A percentile compares a stretch with the other conserved stretches of the same genome.
Evolutionary conservation across 2,329 filamentous ascomycete species (phyloP).

Genomic region (Phaeophleospora eucalypticola): DNA sequence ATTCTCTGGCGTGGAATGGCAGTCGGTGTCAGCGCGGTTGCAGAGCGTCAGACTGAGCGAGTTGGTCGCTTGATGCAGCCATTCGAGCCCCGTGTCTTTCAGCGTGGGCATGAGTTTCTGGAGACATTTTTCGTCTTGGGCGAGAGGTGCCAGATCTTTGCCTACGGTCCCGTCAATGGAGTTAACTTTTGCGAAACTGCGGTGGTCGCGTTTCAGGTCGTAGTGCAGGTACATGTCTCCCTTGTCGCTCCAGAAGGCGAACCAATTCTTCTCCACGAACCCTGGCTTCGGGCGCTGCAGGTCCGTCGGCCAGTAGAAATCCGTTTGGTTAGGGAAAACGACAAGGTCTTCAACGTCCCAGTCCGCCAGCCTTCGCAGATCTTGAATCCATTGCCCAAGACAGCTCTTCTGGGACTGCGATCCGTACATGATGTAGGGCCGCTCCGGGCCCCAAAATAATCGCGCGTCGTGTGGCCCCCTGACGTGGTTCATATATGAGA

Average conservation of each 20-base stretch:
- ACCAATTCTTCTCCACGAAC: slow-evolving; percentile 57
- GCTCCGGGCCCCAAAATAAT: slow-evolving; percentile 50
- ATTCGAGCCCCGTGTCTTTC: slow-evolving; percentile 33
- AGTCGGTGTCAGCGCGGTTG: slow-evolving; percentile 42
- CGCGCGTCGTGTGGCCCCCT: slow-evolving; percentile 55
- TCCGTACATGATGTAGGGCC: slow-evolving; percentile 50
- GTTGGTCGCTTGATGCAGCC: slow-evolving; percentile 58
- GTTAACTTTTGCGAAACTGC: slow-evolving; percentile 43
- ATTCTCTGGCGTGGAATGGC: slow-evolving; percentile 42
- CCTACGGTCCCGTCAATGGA: slow-evolving; percentile 42
- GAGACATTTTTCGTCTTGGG: slow-evolving; percentile 39
- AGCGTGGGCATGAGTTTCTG: slow-evolving; percentile 32
- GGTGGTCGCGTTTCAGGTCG: slow-evolving; percentile 44
- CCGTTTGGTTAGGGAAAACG: background rate
- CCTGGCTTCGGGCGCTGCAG: slow-evolving; percentile 46
- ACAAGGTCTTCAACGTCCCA: slow-evolving; percentile 15
- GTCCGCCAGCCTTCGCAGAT: slow-evolving; percentile 48
- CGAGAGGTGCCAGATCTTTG: slow-evolving; percentile 42
- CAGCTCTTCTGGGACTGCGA: slow-evolving; percentile 52
- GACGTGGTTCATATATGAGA: slow-evolving; percentile 12
- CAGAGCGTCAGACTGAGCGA: slow-evolving; percentile 54
- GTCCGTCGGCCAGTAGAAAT: slow-evolving; percentile 46
- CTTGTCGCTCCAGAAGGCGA: slow-evolving; percentile 53
- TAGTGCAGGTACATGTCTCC: slow-evolving; percentile 50
- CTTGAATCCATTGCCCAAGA: slow-evolving; percentile 54